These are phyloP conservation scores for Drechslerella coelobrocha DNA, from an alignment of 2,329 filamentous ascomycete species.

Conservation along the genomic window DNA sequence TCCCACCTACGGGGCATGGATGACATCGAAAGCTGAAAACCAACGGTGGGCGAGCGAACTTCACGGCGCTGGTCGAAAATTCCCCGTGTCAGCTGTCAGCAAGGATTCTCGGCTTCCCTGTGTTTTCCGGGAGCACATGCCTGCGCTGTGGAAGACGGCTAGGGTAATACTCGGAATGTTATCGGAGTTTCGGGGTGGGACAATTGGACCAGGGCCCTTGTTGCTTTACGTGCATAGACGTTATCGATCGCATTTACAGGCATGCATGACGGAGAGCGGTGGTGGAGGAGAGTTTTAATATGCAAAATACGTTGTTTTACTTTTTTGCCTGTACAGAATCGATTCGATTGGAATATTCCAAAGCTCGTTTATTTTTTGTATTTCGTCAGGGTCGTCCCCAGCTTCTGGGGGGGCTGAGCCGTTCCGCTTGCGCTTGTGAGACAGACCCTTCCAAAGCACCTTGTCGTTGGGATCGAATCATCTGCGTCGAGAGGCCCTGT, in stretches of 20 bases:
- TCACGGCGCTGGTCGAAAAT: background rate
- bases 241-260: no score
- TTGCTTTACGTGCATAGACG: no score
- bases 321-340: background rate
- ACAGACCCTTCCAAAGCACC: background rate
- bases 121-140: background rate
- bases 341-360: background rate
- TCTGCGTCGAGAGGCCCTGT: no score
- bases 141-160: conserved; percentile 7
- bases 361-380: background rate
- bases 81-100: background rate
- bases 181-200: conserved; percentile 50
- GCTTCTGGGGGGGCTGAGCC: background rate
- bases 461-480: background rate
- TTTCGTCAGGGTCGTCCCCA: background rate
- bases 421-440: background rate
- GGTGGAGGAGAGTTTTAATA: background rate
- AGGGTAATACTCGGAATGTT: conserved; percentile 40
- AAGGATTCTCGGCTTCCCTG: background rate
- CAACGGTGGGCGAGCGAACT: background rate
- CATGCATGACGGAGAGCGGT: background rate
- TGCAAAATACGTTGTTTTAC: no score
- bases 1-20: background rate
- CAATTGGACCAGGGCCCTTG: conserved; percentile 1
- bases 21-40: background rate